Percentiles rank a stretch among this genome's conserved stretches.
Conservation (phyloP, 441 rosid species). For the Corymbia calophylla region DNA sequence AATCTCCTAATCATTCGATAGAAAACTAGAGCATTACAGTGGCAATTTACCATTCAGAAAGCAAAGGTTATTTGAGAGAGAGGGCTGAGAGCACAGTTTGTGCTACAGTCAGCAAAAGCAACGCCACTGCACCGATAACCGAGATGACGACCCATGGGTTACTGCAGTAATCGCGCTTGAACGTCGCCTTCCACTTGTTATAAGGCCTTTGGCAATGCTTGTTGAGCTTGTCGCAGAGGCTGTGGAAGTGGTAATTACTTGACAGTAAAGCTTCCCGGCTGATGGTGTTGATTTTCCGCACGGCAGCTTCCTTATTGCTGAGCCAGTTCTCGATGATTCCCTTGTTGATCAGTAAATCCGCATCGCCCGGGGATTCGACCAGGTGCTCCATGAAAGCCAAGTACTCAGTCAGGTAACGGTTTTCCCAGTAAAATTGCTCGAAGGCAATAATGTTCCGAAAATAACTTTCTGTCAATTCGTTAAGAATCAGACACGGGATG, state of each 20-base stretch:
- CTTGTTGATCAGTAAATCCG: too few relatives aligned
- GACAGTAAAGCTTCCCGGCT: rapidly evolving
- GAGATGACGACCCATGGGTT: not conserved
- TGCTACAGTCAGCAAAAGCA: not conserved
- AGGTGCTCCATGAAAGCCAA: rapidly evolving
- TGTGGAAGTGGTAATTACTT: rapidly evolving
- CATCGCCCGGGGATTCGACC: rapidly evolving
- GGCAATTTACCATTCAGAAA: not conserved
- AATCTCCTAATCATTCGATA: too few relatives aligned
- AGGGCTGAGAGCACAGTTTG: not conserved
- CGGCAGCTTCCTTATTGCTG: rapidly evolving
- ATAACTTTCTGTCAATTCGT: rapidly evolving
- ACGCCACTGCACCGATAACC: not conserved
- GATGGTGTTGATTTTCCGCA: rapidly evolving
- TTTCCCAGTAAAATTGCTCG: rapidly evolving
- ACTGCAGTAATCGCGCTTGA: not conserved
- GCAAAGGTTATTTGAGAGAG: not conserved
- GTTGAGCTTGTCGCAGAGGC: rapidly evolving
- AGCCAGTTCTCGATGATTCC: too few relatives aligned
- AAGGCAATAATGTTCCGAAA: too few relatives aligned
- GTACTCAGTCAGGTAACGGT: too few relatives aligned
- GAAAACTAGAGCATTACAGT: not conserved
- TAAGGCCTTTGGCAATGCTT: too few relatives aligned
- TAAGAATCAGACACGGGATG: rapidly evolving
- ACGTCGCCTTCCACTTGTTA: not conserved